phyloP scores from a whole-genome alignment of 148 eudicot species.

The Nepenthes gracilis region DNA sequence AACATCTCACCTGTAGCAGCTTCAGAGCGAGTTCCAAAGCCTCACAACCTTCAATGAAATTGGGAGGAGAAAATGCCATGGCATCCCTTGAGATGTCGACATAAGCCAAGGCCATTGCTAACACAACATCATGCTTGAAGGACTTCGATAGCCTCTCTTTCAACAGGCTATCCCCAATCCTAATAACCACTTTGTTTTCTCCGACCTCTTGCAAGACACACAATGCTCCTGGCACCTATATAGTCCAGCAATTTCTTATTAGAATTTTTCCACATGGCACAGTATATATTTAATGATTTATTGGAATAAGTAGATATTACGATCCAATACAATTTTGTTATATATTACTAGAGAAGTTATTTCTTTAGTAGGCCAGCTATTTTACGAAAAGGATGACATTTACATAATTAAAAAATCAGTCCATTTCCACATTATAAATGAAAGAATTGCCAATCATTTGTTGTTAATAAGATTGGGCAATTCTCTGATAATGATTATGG shows the following conservation, averaged over 20 bases:
- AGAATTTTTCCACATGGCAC: too few species aligned
- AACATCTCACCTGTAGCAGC: conserved; percentile 57
- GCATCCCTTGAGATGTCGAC: conserved; percentile 89
- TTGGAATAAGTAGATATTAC: too few species aligned
- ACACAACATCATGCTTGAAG: conserved; percentile 83
- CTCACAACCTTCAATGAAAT: conserved; percentile 80
- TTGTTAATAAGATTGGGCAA: too few species aligned
- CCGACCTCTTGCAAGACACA: conserved; percentile 94
- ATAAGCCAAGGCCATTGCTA: conserved; percentile 88
- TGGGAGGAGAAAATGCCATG: conserved; percentile 80
- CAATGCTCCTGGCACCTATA: conserved; percentile 91
- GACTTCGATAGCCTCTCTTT: conserved; percentile 85
- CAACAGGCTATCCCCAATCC: conserved; percentile 74
- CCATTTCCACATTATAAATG: too few species aligned
- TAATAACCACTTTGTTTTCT: conserved; percentile 74
- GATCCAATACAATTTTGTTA: too few species aligned
- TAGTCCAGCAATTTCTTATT: conserved; percentile 9
- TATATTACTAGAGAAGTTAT: too few species aligned
- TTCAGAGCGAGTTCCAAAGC: conserved; percentile 78
- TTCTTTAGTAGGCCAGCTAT: too few species aligned
- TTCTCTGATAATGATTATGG: too few species aligned
- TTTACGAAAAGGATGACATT: too few species aligned
- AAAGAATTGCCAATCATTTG: too few species aligned
- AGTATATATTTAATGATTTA: too few species aligned
- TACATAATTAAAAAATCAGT: background rate